These are phyloP conservation scores for Geranium brycei DNA, from an alignment of 345 rosid species.

Conservation along the genomic window DNA sequence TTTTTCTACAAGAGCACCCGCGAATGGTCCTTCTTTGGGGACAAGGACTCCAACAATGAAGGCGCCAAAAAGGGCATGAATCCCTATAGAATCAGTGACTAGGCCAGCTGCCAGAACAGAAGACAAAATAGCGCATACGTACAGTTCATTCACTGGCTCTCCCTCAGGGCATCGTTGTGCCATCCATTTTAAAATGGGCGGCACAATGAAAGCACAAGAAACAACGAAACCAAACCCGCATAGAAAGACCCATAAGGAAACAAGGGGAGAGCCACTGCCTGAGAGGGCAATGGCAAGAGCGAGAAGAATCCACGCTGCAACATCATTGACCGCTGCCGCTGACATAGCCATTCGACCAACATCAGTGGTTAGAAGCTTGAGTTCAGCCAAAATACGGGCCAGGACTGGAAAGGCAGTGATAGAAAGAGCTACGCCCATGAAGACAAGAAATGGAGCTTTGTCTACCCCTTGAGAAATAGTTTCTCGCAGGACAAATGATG, in stretches of 20 bases:
- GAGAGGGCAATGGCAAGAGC: constrained; percentile 70
- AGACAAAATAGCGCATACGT: constrained; percentile 46
- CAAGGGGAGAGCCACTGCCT: constrained; percentile 42
- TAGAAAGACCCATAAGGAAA: constrained; percentile 59
- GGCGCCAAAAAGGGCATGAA: constrained; percentile 72
- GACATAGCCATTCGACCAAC: constrained; percentile 68
- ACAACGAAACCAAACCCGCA: constrained; percentile 41
- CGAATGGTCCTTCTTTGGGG: constrained; percentile 66
- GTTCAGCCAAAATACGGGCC: constrained; percentile 78
- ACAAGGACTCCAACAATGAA: constrained; percentile 55
- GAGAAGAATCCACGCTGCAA: constrained; percentile 73
- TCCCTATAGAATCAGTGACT: constrained; percentile 56
- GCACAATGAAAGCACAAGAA: constrained; percentile 21
- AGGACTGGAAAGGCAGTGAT: constrained; percentile 75
- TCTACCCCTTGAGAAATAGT: constrained; percentile 27
- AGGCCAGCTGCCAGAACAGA: constrained; percentile 49
- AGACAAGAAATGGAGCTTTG: constrained; percentile 46
- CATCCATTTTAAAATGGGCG: constrained; percentile 43
- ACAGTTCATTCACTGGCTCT: constrained; percentile 57
- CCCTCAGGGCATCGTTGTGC: constrained; percentile 60
- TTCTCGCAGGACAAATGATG: constrained; percentile 37
- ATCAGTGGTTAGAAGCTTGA: constrained; percentile 71
- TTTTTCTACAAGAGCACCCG: constrained; percentile 53
- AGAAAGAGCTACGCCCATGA: constrained; percentile 81
- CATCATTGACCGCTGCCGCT: constrained; percentile 69